These are phyloP conservation scores for Phytophthora tentaculata DNA, from an alignment of 352 stramenopile genomes.

Conservation along the genomic window DNA sequence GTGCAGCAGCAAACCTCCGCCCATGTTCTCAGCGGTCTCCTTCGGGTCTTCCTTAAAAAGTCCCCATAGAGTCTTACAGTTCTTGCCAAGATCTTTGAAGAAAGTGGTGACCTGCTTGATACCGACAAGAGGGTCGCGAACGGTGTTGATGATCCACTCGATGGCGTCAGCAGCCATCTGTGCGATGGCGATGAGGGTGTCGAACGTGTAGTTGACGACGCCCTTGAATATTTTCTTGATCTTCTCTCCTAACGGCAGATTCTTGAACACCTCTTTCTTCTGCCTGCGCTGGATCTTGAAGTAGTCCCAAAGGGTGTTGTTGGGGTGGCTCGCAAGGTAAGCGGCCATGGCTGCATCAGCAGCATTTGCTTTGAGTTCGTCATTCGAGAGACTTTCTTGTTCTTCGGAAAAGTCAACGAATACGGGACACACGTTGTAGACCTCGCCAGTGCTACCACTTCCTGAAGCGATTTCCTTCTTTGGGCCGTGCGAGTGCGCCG, in stretches of 20 bases:
- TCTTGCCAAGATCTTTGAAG: constrained; percentile 24
- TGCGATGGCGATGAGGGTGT: constrained; percentile 21
- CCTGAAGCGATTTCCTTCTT: background rate
- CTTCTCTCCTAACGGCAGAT: constrained; percentile 9
- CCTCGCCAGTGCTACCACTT: constrained; percentile 12
- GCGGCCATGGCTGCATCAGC: constrained; percentile 28
- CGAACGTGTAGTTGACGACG: constrained; percentile 17
- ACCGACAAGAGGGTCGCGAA: constrained; percentile 25
- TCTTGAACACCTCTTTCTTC: constrained; percentile 22
- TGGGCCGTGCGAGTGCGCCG: constrained; percentile 6
- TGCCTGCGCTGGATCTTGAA: constrained; percentile 29
- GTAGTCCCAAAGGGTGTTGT: constrained; percentile 34
- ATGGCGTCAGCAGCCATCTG: constrained; percentile 15
- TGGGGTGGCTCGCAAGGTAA: constrained; percentile 28
- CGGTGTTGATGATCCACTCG: constrained; percentile 26
- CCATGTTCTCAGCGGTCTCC: constrained; percentile 27
- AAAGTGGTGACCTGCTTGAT: constrained; percentile 16
- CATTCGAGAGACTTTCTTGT: constrained; percentile 19
- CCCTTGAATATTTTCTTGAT: constrained; percentile 24
- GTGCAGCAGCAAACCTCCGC: constrained; percentile 24
- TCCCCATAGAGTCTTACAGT: constrained; percentile 22
- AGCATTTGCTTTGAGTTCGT: constrained; percentile 25
- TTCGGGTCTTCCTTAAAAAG: constrained; percentile 29
- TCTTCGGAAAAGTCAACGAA: constrained; percentile 24
- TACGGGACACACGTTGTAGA: constrained; percentile 34